Evolutionary conservation across 2,329 filamentous ascomycete species (phyloP), one percentile per base, ranked within the genome.

Genomic region (Plenodomus tracheiphilus): DNA sequence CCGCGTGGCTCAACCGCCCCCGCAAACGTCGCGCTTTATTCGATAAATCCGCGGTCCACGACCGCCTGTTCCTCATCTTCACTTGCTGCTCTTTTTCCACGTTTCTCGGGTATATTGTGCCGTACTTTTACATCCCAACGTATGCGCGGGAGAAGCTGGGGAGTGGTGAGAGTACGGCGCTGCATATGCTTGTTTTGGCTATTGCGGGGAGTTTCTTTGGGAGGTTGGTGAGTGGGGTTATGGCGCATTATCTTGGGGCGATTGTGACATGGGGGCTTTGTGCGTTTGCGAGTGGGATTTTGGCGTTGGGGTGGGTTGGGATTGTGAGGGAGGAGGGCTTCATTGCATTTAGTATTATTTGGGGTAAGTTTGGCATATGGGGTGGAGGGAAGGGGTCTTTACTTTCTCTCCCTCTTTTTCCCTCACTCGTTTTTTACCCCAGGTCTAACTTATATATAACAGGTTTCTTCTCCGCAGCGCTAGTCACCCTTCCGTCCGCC

Each of bases 51-150:
- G 70, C 70, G 1, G 51, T 72, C 13, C 58, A 64, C 7, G 70
- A 72, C 25, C 55, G 49, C 1, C 54, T 71, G 19, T 72, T 72
- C 45, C 56, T 71, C 22, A 54, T 72, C 37, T 73, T 72, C 41
- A 72, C 69, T 0, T 55, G 53, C 4, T 69, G 58, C 20, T 68
- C 65, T 1, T 73, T 71, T 42, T 59, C 60, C 22, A 69, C 60
- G 3, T 73, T 71, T 35, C 52, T 73, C 1, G 70, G 70, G 1
- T 73, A 73, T 39, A 73, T 70, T 6, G 59, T 71, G 0, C 69
- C 69, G 1, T 73, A 71, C 42, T 72, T 72, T 40, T 73, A 71
- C 44, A 70, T 73, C 13, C 64, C 70, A 1, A 68, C 66, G 2
- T 73, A 65, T 47, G 67, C 68, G 2, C 54, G 58, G 16, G 65